Evolutionary conservation across 192 early-diverging fungal genomes (phyloP).

Genomic region (Physocladia obscura): DNA sequence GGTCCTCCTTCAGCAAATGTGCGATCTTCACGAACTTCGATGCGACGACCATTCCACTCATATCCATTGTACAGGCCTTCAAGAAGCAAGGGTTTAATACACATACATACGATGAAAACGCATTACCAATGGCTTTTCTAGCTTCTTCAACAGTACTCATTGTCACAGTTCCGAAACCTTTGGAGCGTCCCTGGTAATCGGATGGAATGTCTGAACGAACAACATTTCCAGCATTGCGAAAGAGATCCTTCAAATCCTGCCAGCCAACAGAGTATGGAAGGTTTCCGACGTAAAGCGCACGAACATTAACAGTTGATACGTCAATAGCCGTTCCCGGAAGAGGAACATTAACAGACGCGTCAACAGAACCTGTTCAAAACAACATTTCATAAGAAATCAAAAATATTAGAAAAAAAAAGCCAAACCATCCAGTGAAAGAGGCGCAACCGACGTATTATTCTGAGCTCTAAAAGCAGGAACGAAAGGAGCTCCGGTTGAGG

Average conservation of each 20-base stretch:
- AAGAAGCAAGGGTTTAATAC: background rate
- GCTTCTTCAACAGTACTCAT: slow-evolving; percentile 70
- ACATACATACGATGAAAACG: background rate
- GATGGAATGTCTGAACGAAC: slow-evolving; percentile 63
- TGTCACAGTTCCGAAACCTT: slow-evolving; percentile 71
- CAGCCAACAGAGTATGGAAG: slow-evolving; percentile 52
- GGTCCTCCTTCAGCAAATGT: slow-evolving; percentile 49
- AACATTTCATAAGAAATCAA: background rate
- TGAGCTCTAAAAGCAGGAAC: background rate
- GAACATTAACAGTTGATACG: slow-evolving; percentile 25
- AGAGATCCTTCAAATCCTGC: slow-evolving; percentile 59
- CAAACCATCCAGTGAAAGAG: background rate
- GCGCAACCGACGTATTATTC: background rate
- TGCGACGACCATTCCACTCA: slow-evolving; percentile 68
- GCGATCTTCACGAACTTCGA: slow-evolving; percentile 75
- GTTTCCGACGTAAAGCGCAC: slow-evolving; percentile 55
- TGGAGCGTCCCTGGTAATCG: slow-evolving; percentile 58
- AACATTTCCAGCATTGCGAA: slow-evolving; percentile 69
- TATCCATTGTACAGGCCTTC: slow-evolving; percentile 57
- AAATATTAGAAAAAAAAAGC: background rate
- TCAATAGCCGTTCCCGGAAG: slow-evolving; percentile 35
- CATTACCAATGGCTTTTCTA: slow-evolving; percentile 60
- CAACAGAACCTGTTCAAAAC: background rate
- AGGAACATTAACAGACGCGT: slow-evolving; percentile 25
- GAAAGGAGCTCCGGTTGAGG: slow-evolving; percentile 16